These are phyloP conservation scores for Citrullus amarus DNA, from an alignment of 306 rosid genomes.

Conservation along the genomic window DNA sequence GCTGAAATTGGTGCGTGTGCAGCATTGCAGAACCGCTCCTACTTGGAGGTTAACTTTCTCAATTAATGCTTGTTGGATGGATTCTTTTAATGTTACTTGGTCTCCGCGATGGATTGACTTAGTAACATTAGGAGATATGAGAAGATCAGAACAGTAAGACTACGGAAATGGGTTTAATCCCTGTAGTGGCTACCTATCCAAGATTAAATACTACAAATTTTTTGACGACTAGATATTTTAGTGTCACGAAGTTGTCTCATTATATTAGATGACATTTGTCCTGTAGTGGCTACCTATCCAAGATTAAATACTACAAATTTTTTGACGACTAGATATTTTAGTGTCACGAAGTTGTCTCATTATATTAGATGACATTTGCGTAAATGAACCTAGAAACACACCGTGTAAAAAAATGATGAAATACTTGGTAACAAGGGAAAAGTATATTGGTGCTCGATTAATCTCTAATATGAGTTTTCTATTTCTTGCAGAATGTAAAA, in stretches of 20 bases:
- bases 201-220: neutral
- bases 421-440: neutral
- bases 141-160: neutral
- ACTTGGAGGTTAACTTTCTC: slow-evolving; percentile 52
- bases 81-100: neutral
- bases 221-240: neutral
- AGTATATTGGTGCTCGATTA: neutral
- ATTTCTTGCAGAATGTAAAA: slow-evolving; percentile 59
- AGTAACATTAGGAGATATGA: neutral
- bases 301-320: neutral
- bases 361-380: neutral
- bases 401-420: neutral
- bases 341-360: neutral
- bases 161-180: neutral
- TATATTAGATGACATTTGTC: neutral
- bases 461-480: slow-evolving; percentile 20
- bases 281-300: neutral
- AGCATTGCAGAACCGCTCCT: slow-evolving; percentile 73
- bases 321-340: neutral
- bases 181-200: neutral
- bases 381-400: neutral
- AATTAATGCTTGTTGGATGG: neutral
- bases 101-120: neutral
- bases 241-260: neutral
- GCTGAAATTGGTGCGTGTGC: slow-evolving; percentile 95